Evolutionary conservation across 2,329 filamentous ascomycete species (phyloP).

Genomic region (Colletotrichum tanaceti): DNA sequence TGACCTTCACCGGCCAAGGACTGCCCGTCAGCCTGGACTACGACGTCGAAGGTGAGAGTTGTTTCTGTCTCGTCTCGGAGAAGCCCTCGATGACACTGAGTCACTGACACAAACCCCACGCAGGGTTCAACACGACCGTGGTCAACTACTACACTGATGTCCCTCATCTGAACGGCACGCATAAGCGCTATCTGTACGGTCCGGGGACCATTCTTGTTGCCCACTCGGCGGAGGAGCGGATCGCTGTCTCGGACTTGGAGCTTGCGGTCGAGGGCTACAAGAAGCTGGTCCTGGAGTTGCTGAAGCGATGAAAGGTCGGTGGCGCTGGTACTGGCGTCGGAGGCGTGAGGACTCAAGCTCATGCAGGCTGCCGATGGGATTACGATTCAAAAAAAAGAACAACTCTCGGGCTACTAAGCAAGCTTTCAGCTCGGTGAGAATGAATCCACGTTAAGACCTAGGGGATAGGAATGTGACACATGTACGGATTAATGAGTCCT

Average conservation of each 20-base stretch:
- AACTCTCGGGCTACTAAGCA: no score
- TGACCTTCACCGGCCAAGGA: constrained; percentile 76
- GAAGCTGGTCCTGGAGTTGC: constrained; percentile 70
- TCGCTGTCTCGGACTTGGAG: constrained; percentile 81
- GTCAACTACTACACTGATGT: constrained; percentile 97
- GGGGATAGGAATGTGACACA: no score
- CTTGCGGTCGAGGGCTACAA: constrained; percentile 83
- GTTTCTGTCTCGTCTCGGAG: not conserved
- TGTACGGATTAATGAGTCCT: not conserved
- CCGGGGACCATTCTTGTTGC: constrained; percentile 85
- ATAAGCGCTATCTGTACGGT: constrained; percentile 75
- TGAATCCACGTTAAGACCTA: no score
- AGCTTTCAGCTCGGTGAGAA: no score
- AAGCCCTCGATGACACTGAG: constrained; percentile 30
- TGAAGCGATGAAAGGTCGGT: constrained; percentile 44
- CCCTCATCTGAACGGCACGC: constrained; percentile 76
- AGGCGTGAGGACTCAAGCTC: no score
- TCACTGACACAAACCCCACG: no score
- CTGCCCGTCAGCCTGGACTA: constrained; percentile 81
- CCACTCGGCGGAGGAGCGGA: constrained; percentile 83
- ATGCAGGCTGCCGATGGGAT: no score
- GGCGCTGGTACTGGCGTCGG: not conserved
- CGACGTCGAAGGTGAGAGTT: constrained; percentile 76
- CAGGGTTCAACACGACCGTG: constrained; percentile 80
- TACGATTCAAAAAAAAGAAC: no score